Conservation (phyloP, 2,329 filamentous ascomycete species). For the Niveomyces coronatus region DNA sequence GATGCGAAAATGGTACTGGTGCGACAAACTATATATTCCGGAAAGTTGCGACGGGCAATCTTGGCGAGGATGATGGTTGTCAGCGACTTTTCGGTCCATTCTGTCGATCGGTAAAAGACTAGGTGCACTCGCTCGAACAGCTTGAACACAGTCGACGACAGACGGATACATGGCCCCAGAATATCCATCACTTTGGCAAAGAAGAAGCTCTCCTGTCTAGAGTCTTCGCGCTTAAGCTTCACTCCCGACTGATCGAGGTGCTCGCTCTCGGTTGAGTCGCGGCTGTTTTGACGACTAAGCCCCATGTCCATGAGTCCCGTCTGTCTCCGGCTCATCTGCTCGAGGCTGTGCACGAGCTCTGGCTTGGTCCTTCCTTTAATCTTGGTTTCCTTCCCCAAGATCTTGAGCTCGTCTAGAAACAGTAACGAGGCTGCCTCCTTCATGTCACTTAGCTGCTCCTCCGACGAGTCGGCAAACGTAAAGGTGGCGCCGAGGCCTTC, state of each 20-base stretch:
- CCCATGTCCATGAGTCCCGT: slow-evolving; percentile 61
- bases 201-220: slow-evolving; percentile 65
- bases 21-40: slow-evolving; percentile 79
- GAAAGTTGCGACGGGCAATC: slow-evolving; percentile 79
- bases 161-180: slow-evolving; percentile 73
- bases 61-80: slow-evolving; percentile 91
- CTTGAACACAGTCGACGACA: slow-evolving; percentile 61
- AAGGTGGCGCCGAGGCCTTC: slow-evolving; percentile 47
- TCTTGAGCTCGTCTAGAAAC: slow-evolving; percentile 79
- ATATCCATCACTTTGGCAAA: slow-evolving; percentile 64
- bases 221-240: slow-evolving; percentile 22
- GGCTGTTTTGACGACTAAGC: slow-evolving; percentile 53
- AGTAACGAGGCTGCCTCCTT: slow-evolving; percentile 77
- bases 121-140: slow-evolving; percentile 91
- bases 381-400: slow-evolving; percentile 74
- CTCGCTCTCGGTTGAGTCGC: slow-evolving; percentile 40
- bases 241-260: slow-evolving; percentile 25
- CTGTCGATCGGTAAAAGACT: slow-evolving; percentile 89
- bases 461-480: slow-evolving; percentile 70
- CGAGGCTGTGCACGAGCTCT: slow-evolving; percentile 65
- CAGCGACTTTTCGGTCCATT: slow-evolving; percentile 95
- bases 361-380: slow-evolving; percentile 80
- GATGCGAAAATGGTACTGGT: slow-evolving; percentile 83
- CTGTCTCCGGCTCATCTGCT: slow-evolving; percentile 65
- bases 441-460: slow-evolving; percentile 61